These are phyloP conservation scores for Carex kokanica DNA, from an alignment of 176 grass and related monocot species.

Conservation along the genomic window DNA sequence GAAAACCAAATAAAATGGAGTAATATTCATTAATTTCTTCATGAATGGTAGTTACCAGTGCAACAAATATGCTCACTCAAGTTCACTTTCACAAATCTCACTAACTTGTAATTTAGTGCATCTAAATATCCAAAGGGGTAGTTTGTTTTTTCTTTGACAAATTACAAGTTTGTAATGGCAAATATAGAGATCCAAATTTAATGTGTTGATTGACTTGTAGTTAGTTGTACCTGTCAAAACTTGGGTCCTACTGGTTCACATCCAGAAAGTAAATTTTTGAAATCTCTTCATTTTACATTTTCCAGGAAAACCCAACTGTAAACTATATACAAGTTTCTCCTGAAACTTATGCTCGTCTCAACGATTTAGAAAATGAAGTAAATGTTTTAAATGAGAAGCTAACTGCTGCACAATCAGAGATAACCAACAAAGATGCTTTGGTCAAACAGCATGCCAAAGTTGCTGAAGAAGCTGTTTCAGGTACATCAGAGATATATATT, in stretches of 20 bases:
- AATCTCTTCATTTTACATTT: slow-evolving; percentile 35
- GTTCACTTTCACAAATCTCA: neutral
- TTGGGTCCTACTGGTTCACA: neutral
- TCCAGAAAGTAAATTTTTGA: slow-evolving; percentile 18
- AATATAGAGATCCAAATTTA: neutral
- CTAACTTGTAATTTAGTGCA: neutral
- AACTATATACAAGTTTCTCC: slow-evolving; percentile 79
- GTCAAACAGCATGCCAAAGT: slow-evolving; percentile 99
- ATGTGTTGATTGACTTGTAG: neutral
- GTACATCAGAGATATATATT: slow-evolving; percentile 24
- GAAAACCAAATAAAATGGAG: neutral
- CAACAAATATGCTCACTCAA: neutral
- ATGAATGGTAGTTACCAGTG: neutral
- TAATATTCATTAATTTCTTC: neutral
- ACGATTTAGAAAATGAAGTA: slow-evolving; percentile 76
- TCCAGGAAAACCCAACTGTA: slow-evolving; percentile 63
- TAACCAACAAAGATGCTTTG: slow-evolving; percentile 83
- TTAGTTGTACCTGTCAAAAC: slow-evolving; percentile 16
- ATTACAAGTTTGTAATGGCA: neutral
- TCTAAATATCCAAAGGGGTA: neutral
- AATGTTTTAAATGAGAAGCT: slow-evolving; percentile 73
- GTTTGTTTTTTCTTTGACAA: slow-evolving; percentile 8
- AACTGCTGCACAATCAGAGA: slow-evolving; percentile 71
- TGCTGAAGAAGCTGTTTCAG: slow-evolving; percentile 99
- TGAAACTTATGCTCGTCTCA: slow-evolving; percentile 77